Base-by-base conservation (phyloP, 345 rosid genomes). In the Balakata baccata region DNA sequence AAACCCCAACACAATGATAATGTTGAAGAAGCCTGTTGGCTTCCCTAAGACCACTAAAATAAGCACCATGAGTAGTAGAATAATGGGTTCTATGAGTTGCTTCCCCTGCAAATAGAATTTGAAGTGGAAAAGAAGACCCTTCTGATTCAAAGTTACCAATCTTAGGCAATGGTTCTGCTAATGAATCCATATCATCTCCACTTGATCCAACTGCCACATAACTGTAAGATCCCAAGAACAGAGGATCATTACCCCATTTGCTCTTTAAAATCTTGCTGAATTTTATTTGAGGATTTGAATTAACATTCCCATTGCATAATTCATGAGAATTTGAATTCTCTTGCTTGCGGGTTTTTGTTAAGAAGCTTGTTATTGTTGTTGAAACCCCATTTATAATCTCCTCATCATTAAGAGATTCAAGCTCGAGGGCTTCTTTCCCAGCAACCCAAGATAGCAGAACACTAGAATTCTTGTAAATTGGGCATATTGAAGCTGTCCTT, bases 21-120 rank as follows among this genome's bases (percentile, higher is more conserved):
- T 92, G 91, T 83, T 92, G 84, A 70, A 95, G 96, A 83, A 95
- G 94, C 89, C 99, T 87, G 81, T 83, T 82, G 82, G 99, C 98
- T 88, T 95, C 97, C 52, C 98, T 95, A 66, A 92, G 83, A 50
- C 97, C 98, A 82, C 99, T 95, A 77, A 83, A 88, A 81, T 92
- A 95, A 72, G 99, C 99, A 47, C 99, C 99, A 68, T 95, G 99
- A 54, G 99, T 92, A 5, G 99, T 92, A 5, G 99, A 95, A 75
- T 95, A 95, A 70, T 95, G 98, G 51, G 92, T 92, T 84, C 97
- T 87, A 72, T 95, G 98, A 20, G 99, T 95, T 61, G 94, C 98
- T 75, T 95, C 99, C 75, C 99, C 99, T 66, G 99, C 99, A 86
- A 95, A 95, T 77, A 95, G 84, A 50, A 92, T 82, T 76, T 91